Base-by-base conservation (phyloP, 345 rosid species). In the Raphanus raphanistrum region DNA sequence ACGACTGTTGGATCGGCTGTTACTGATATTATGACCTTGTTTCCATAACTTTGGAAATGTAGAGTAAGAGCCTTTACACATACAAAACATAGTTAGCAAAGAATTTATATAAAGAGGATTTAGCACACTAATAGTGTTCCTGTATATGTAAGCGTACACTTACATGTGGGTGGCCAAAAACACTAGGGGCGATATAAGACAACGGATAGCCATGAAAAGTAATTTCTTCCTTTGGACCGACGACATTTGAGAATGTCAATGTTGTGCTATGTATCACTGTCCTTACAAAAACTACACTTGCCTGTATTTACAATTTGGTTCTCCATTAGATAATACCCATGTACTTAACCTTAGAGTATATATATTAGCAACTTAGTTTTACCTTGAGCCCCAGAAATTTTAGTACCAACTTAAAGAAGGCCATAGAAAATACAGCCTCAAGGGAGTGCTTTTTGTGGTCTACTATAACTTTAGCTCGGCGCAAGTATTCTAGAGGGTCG, bases 41-140 rank as follows among this genome's bases (percentile, higher is more conserved):
- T 81, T 8, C 25, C 82, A 69, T 94, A 90, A 71, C 97, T 94
- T 68, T 90, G 98, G 75, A 80, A 91, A 81, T 94, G 97, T n/a
- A 89, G 31, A 9, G 91, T 91, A 80, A 91, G 61, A 45, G 92
- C 97, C 98, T 91, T 82, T 59, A 77, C 21, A 55, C 28, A 41
- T 63, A 63, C 36, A 26, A 9, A 65, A 26, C 62, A 66, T 32
- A 15, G 32, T 71, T 12, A 71, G 6, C 27, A 63, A 10, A 77
- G 32, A 2, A 21, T 21, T 21, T 21, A 21, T 21, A 21, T 21
- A 21, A 21, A 21, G 21, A 21, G 21, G 21, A 21, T 21, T 21
- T 21, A 21, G 21, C 21, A 57, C 5, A 33, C 8, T 32, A 29
- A 17, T 43, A 45, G 27, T 38, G 8, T 0, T 2, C 3, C 12